phyloP scores from a whole-genome alignment of 2,329 filamentous ascomycete species.

The Stagonosporopsis chrysanthemi region DNA sequence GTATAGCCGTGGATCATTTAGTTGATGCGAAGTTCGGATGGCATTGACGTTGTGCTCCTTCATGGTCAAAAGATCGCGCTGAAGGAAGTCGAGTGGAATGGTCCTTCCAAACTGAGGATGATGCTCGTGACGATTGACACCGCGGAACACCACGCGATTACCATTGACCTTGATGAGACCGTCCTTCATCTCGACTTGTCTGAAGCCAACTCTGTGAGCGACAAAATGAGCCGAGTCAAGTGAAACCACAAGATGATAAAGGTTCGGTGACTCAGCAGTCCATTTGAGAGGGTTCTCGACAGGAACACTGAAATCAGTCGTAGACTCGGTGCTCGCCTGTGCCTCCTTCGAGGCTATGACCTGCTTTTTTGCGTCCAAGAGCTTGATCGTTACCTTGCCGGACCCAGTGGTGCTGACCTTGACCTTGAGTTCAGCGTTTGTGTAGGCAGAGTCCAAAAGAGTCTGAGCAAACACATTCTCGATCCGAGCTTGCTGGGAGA shows the following conservation, averaged over 20 bases:
- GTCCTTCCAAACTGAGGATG: constrained; percentile 69
- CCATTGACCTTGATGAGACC: constrained; percentile 71
- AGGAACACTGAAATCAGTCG: constrained; percentile 48
- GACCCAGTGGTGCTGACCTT: constrained; percentile 54
- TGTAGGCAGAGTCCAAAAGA: constrained; percentile 60
- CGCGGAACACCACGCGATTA: constrained; percentile 65
- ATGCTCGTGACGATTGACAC: constrained; percentile 75
- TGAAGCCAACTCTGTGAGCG: constrained; percentile 67
- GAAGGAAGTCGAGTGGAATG: constrained; percentile 68
- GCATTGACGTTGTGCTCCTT: constrained; percentile 76
- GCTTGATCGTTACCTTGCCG: constrained; percentile 52
- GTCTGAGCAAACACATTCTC: constrained; percentile 67
- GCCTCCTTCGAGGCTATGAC: constrained; percentile 22
- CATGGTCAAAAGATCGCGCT: constrained; percentile 70
- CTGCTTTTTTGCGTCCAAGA: constrained; percentile 54
- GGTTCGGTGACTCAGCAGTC: constrained; percentile 71
- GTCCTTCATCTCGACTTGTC: constrained; percentile 67
- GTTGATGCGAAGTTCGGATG: constrained; percentile 72
- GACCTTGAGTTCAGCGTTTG: constrained; percentile 60
- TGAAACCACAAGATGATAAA: constrained; percentile 64
- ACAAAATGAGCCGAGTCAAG: constrained; percentile 53
- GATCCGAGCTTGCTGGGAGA: constrained; percentile 60
- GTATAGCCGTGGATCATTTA: constrained; percentile 67
- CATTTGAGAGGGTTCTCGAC: constrained; percentile 67
- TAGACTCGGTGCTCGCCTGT: constrained; percentile 23